A percentile compares a stretch with the other conserved stretches of the same genome.
Conservation (phyloP, 495 filamentous ascomycete species). For the Bacidia gigantensis region DNA sequence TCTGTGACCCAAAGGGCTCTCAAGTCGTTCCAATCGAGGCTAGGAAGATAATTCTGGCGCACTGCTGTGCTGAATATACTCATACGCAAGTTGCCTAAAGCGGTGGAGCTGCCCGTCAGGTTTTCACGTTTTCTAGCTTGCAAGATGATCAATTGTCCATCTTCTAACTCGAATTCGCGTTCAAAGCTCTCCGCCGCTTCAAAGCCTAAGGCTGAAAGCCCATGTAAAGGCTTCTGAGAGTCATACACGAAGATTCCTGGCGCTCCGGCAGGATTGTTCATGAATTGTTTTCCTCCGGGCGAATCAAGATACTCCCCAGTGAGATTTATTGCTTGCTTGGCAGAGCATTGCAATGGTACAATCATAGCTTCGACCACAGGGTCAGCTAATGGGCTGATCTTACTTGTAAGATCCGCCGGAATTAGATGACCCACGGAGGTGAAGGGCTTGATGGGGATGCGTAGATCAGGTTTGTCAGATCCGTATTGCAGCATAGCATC, state of each 20-base stretch:
- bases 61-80: constrained; percentile 56
- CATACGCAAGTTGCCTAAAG: constrained; percentile 62
- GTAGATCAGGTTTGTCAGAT: constrained; percentile 82
- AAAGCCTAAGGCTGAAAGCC: constrained; percentile 63
- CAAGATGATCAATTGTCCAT: constrained; percentile 66
- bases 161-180: constrained; percentile 36
- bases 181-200: constrained; percentile 49
- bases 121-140: constrained; percentile 57
- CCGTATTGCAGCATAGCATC: constrained; percentile 72
- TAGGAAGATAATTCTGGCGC: constrained; percentile 38
- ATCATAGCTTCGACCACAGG: constrained; percentile 62
- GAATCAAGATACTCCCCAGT: constrained; percentile 54
- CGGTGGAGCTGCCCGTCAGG: constrained; percentile 57
- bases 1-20: constrained; percentile 71
- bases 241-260: constrained; percentile 68
- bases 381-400: constrained; percentile 49
- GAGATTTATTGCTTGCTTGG: constrained; percentile 38
- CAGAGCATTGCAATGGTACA: constrained; percentile 20
- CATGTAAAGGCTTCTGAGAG: constrained; percentile 51
- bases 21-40: constrained; percentile 35
- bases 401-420: constrained; percentile 50
- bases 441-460: constrained; percentile 47
- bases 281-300: constrained; percentile 45
- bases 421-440: constrained; percentile 46
- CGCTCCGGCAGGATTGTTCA: constrained; percentile 50